Evolutionary conservation across 192 early-diverging fungal species (phyloP), one percentile per base, ranked within the genome.

Genomic region (Entophlyctis luteolus): DNA sequence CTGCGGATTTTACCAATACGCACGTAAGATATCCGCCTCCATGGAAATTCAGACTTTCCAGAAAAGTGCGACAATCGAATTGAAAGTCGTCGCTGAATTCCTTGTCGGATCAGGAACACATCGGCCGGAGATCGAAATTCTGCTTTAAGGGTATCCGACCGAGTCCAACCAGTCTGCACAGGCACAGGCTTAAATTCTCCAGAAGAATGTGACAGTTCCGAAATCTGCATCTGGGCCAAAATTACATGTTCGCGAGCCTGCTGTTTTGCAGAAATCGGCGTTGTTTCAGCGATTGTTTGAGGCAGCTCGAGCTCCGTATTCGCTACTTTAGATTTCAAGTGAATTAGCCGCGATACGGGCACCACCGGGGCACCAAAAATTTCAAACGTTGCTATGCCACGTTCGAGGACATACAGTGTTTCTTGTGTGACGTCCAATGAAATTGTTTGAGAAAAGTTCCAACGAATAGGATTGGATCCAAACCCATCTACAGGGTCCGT

Each of bases 401-500:
- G 35, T 22, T 37, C 33, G 10, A 78, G 31, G 1, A 69, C 38
- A 3, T 45, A 25, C 22, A 49, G 52, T 3, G 70, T 59, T 32
- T 31, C 38, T 10, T 77, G 34, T 3, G 76, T 79, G 3, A 79
- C 62, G 8, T 42, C 45, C 29, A 78, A 12, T 12, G 59, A 38
- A 49, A 79, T 62, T 6, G 70, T 72, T 50, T 79, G 74, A 22
- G 49, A 56, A 35, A 77, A 87, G 23, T 88, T 74, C 49, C 86
- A 83, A 34, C 70, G 73, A 27, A 86, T 72, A 29, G 78, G 46
- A 5, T 50, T 48, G 36, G 77, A 72, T 18, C 68, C 86, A 62
- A 90, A 88, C 37, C 76, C 81, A 31, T 73, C 72, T 8, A 62
- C 72, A 20, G 81, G 78, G 29, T 88, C 83, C 0, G 89, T 89